Conservation (phyloP, 1,139 yeast species). For the Candida freyschussii region DNA sequence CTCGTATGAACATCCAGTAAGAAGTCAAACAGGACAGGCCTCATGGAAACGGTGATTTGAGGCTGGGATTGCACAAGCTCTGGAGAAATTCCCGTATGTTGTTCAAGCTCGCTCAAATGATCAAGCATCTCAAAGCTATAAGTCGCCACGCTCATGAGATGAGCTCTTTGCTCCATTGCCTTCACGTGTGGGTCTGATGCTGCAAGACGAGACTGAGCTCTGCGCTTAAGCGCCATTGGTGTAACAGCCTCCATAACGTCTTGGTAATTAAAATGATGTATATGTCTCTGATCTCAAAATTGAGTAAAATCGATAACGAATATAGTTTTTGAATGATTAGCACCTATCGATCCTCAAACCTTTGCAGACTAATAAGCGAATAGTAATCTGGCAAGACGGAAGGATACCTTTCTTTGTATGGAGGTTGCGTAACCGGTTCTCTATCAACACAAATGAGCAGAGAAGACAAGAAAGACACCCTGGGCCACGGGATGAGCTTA, state of each 20-base stretch:
- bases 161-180: conserved; percentile 39
- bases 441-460: not conserved
- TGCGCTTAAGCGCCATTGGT: conserved; percentile 23
- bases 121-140: conserved; percentile 23
- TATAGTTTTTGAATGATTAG: not conserved
- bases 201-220: conserved; percentile 20
- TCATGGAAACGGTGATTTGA: conserved; percentile 84
- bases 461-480: too few species aligned
- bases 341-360: too few species aligned
- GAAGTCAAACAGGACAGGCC: conserved; percentile 82
- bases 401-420: not conserved
- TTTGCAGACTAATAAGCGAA: conserved; percentile 13
- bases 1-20: conserved; percentile 80
- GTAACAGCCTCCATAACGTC: conserved; percentile 17
- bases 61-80: conserved; percentile 85
- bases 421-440: not conserved
- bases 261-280: not conserved
- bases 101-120: conserved; percentile 28
- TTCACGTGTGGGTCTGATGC: conserved; percentile 23
- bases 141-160: conserved; percentile 28
- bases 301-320: not conserved
- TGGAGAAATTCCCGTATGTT: conserved; percentile 39
- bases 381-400: conserved; percentile 7
- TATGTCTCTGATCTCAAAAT: not conserved
- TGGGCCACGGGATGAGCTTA: too few species aligned